Evolutionary conservation across 257 asterid genomes (phyloP).

Genomic region (Linaria vulgaris): DNA sequence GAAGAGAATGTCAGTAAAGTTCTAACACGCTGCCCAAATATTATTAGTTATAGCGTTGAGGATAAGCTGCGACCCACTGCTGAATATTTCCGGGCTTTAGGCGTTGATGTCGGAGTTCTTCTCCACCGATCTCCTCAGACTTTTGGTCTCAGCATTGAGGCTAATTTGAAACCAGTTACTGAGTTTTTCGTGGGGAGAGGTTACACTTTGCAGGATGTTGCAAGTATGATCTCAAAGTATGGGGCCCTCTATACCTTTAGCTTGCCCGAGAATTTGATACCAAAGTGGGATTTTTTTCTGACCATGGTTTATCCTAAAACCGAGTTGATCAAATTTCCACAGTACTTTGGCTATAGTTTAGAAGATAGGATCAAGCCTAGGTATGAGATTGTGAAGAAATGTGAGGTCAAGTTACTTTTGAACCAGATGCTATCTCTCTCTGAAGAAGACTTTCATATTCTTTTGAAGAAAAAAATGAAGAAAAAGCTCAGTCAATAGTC

Average conservation of each 20-base stretch:
- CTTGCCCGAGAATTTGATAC: conserved; percentile 59
- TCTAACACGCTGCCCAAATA: conserved; percentile 78
- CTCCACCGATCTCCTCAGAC: conserved; percentile 86
- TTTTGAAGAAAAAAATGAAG: conserved; percentile 60
- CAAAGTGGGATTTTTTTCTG: conserved; percentile 80
- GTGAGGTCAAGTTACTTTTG: conserved; percentile 59
- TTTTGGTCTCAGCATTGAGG: conserved; percentile 87
- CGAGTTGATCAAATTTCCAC: conserved; percentile 81
- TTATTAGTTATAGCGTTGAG: conserved; percentile 84
- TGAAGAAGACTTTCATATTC: conserved; percentile 51
- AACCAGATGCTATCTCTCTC: conserved; percentile 80
- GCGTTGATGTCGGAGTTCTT: conserved; percentile 64
- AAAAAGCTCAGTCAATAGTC: conserved; percentile 31
- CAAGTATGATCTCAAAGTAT: conserved; percentile 69
- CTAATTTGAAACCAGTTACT: conserved; percentile 76
- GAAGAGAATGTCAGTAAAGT: conserved; percentile 78
- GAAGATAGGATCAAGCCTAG: conserved; percentile 84
- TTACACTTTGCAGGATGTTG: conserved; percentile 53
- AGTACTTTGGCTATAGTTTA: conserved; percentile 86
- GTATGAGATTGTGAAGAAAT: conserved; percentile 54
- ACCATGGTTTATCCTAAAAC: conserved; percentile 70
- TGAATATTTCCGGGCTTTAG: conserved; percentile 65
- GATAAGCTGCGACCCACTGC: conserved; percentile 84
- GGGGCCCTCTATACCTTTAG: conserved; percentile 86
- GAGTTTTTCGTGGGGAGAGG: conserved; percentile 71